phyloP scores from a whole-genome alignment of 129 eudicot genomes.

The Artemisia tridentata region DNA sequence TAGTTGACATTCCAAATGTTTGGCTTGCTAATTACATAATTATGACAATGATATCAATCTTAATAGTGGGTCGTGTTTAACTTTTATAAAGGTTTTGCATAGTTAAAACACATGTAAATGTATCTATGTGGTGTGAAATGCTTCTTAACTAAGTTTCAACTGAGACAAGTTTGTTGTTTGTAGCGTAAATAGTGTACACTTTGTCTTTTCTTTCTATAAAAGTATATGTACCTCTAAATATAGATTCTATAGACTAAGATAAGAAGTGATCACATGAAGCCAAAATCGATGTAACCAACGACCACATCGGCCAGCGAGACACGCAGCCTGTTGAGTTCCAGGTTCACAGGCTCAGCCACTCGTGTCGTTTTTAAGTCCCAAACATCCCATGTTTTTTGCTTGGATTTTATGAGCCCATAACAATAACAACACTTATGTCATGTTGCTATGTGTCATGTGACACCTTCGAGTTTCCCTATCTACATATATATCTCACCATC shows the following conservation, averaged over 20 bases:
- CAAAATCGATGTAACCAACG: neutral
- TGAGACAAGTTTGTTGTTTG: neutral
- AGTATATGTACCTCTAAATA: no score
- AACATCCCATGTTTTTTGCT: conserved; percentile 28
- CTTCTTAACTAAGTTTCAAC: neutral
- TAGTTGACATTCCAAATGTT: no score
- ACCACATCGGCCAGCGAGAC: conserved; percentile 2
- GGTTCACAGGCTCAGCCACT: conserved; percentile 17
- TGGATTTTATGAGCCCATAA: conserved; percentile 29
- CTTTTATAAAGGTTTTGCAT: neutral
- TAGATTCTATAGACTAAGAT: no score
- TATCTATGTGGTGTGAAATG: neutral
- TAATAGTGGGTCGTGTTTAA: no score
- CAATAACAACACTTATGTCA: conserved; percentile 12
- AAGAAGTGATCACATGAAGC: no score
- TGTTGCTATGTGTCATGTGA: conserved; percentile 5
- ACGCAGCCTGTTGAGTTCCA: conserved; percentile 16
- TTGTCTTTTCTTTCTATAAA: neutral
- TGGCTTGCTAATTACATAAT: no score
- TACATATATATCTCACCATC: neutral
- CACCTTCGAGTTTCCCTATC: neutral
- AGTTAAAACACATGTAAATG: neutral
- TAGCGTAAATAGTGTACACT: no score
- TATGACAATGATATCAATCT: no score
- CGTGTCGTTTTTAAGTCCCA: conserved; percentile 13